Evolutionary conservation across 768 basidiomycete species (phyloP).

Genomic region (Plicaturopsis crispa): DNA sequence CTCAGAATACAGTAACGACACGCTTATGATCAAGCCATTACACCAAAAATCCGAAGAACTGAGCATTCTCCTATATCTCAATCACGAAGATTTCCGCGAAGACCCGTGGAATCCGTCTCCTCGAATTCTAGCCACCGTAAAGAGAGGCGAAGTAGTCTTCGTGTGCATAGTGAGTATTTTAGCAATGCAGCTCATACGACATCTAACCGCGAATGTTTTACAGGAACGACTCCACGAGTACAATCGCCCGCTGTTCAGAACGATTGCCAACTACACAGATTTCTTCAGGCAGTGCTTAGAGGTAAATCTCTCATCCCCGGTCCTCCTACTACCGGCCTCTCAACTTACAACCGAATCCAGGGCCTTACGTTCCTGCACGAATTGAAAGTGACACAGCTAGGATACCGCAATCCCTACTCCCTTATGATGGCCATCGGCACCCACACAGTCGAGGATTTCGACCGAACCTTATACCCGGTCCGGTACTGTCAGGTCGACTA

Average conservation of each 20-base stretch:
- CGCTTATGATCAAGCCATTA: conserved; percentile 8
- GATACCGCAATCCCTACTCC: neutral
- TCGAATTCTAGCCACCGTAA: conserved; percentile 34
- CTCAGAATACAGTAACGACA: too few relatives aligned
- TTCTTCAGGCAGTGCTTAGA: conserved; percentile 45
- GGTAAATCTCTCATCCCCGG: too few relatives aligned
- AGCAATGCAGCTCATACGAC: too few relatives aligned
- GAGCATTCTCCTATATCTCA: conserved; percentile 33
- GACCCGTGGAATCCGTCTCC: conserved; percentile 53
- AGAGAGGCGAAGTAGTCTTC: conserved; percentile 32
- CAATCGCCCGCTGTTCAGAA: conserved; percentile 36
- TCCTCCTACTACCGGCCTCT: too few relatives aligned
- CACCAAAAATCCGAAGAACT: conserved; percentile 29
- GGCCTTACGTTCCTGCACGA: conserved; percentile 1
- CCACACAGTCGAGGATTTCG: conserved; percentile 4
- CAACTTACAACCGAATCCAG: too few relatives aligned
- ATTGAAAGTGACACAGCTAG: neutral
- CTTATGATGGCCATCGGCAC: conserved; percentile 27
- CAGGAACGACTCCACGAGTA: conserved; percentile 33
- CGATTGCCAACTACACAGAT: conserved; percentile 40
- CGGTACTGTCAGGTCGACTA: conserved; percentile 23
- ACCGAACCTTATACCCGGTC: conserved; percentile 11
- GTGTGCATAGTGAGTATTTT: too few relatives aligned
- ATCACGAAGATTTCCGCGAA: conserved; percentile 31
- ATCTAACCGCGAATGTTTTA: too few relatives aligned